Evolutionary conservation across 257 asterid species (phyloP).

Genomic region (Scutellaria galericulata): DNA sequence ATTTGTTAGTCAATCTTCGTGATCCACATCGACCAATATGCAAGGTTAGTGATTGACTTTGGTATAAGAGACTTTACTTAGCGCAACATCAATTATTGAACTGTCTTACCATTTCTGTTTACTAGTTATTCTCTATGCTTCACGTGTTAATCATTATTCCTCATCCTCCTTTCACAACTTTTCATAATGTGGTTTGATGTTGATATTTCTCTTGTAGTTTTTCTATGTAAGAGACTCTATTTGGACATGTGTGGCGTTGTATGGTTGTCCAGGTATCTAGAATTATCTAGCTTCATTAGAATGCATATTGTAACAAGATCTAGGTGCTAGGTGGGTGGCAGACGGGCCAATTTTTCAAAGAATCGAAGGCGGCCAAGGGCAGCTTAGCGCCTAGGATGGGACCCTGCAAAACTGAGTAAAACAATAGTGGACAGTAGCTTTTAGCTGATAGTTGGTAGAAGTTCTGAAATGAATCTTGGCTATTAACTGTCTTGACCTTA

Average conservation of each 20-base stretch:
- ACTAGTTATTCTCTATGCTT: background rate
- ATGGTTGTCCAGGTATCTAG: constrained; percentile 7
- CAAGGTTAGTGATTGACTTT: constrained; percentile 64
- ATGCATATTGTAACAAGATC: too few species aligned
- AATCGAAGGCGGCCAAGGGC: too few species aligned
- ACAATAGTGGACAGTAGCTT: background rate
- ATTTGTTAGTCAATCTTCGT: constrained; percentile 94
- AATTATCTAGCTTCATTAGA: background rate
- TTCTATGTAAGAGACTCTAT: background rate
- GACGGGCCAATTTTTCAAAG: too few species aligned
- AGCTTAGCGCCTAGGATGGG: too few species aligned
- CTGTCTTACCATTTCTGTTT: constrained; percentile 6
- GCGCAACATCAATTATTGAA: background rate
- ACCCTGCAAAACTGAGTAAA: background rate
- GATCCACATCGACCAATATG: constrained; percentile 99
- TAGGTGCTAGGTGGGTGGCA: too few species aligned
- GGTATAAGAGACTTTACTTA: background rate
- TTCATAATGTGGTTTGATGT: background rate
- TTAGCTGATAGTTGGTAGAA: background rate
- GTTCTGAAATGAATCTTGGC: constrained; percentile 21
- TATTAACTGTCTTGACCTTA: background rate
- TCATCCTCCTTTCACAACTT: constrained; percentile 1
- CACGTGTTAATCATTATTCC: background rate
- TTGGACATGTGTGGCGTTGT: background rate
- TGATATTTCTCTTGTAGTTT: constrained; percentile 5